Base-by-base conservation (phyloP, 2,329 filamentous ascomycete genomes). In the Cytospora piceicola region DNA sequence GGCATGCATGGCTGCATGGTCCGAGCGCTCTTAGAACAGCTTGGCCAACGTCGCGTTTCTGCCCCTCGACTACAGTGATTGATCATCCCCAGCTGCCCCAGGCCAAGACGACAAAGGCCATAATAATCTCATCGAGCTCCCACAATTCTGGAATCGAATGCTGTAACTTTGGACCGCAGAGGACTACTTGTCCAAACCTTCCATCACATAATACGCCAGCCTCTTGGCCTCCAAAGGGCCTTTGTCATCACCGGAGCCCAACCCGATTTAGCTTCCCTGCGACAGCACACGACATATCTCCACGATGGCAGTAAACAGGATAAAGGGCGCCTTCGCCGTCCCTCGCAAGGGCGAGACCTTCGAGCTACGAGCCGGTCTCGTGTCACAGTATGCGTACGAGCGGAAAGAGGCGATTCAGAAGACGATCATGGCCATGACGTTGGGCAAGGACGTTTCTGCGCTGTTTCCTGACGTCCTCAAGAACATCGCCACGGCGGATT, bases 391-490 rank as follows among this genome's bases (percentile, higher is more conserved):
- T 90, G 95, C 95, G 67, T 97, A 96, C 81, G 95, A 99, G 86
- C 90, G 93, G 75, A 99, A 99, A 80, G 95, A 99, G 83, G 92
- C 95, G 29, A 99, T 99, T 73, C 95, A 99, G 77, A 98, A 97
- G 85, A 99, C 95, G 70, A 99, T 99, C 81, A 98, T 98, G 94
- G 94, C 95, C 76, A 99, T 99, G 95, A 99, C 95, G 1, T 79
- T 99, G 72, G 95, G 95, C 78, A 99, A 99, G 80, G 95, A 99
- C 80, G 95, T 99, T 67, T 99, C 95, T 62, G 92, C 94, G 64
- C 83, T 99, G 70, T 99, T 99, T 77, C 95, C 95, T 2, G 95
- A 99, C 76, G 95, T 99, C 39, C 83, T 99, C 70, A 99, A 99
- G 85, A 99, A 99, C 76, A 99, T 99, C 78, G 95, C 95, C 66